These are phyloP conservation scores for Amanita pallidorosea DNA, from an alignment of 768 basidiomycete genomes.

Conservation along the genomic window DNA sequence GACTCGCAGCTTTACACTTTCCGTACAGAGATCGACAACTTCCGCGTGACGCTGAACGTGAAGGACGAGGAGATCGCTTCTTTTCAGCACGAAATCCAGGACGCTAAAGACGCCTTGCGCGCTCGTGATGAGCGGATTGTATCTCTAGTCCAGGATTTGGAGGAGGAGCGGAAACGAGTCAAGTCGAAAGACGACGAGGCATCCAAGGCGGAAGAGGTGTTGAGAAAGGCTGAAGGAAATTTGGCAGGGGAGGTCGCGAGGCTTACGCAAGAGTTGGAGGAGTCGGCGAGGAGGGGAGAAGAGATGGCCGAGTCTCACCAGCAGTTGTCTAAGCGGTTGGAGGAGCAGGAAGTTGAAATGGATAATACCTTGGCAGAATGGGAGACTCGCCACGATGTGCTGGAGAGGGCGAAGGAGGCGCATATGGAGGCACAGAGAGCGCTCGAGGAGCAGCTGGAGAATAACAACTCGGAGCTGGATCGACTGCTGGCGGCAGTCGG, in stretches of 20 bases:
- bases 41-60: conserved; percentile 3
- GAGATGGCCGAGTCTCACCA: background rate
- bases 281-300: background rate
- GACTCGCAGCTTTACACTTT: background rate
- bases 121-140: conserved; percentile 5
- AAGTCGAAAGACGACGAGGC: background rate
- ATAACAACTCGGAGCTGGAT: background rate
- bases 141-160: background rate
- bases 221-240: background rate
- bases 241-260: background rate
- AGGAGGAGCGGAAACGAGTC: background rate
- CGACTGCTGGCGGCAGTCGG: background rate
- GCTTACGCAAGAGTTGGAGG: conserved; percentile 1
- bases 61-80: conserved; percentile 4
- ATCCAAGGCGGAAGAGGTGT: background rate
- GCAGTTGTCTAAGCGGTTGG: background rate
- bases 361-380: background rate
- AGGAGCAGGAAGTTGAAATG: background rate
- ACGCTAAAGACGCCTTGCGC: background rate
- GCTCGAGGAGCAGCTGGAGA: background rate
- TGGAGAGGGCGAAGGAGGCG: conserved; percentile 1
- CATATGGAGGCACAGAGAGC: background rate
- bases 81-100: conserved; percentile 4
- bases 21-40: conserved; percentile 4
- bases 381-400: background rate